phyloP scores from a whole-genome alignment of 129 eudicot genomes.

The Flaveria linearis region DNA sequence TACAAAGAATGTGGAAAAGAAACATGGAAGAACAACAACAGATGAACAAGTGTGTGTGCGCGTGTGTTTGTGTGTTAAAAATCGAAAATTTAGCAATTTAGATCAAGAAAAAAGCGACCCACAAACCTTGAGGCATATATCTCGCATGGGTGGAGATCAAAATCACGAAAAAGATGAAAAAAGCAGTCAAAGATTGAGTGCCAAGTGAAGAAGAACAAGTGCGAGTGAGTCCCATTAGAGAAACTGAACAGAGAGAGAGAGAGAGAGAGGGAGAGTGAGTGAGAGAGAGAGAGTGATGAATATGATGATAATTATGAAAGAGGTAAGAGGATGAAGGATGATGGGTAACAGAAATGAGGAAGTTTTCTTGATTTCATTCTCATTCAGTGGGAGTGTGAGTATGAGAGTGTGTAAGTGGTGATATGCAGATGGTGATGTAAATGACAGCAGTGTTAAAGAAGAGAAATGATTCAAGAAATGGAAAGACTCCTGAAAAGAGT shows the following conservation, averaged over 20 bases:
- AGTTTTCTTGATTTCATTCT: conserved; percentile 47
- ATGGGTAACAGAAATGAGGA: conserved; percentile 28
- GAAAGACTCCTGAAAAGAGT: conserved; percentile 40
- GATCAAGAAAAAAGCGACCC: conserved; percentile 1
- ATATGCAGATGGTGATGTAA: conserved; percentile 34
- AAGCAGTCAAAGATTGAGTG: conserved; percentile 28
- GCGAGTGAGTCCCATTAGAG: conserved; percentile 44
- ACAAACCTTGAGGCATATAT: conserved; percentile 55
- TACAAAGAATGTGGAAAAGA: background rate
- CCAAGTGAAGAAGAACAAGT: conserved; percentile 31
- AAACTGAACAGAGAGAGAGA: background rate
- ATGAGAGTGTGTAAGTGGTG: conserved; percentile 17
- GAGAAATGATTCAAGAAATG: conserved; percentile 34
- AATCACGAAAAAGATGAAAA: conserved; percentile 39
- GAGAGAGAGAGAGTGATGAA: background rate
- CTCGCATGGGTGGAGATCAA: conserved; percentile 41
- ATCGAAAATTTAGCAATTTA: too few relatives aligned
- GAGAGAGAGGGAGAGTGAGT: background rate
- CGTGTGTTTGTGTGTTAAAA: too few relatives aligned
- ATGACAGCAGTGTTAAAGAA: conserved; percentile 24
- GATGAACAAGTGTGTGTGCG: too few relatives aligned
- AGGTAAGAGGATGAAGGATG: conserved; percentile 17
- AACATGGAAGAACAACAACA: too few relatives aligned
- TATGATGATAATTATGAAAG: conserved; percentile 8
- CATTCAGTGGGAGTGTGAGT: conserved; percentile 25